A percentile compares a stretch with the other conserved stretches of the same genome.
These are phyloP conservation scores for Hibiscus tridactylites DNA, from an alignment of 345 rosid genomes.

Conservation along the genomic window DNA sequence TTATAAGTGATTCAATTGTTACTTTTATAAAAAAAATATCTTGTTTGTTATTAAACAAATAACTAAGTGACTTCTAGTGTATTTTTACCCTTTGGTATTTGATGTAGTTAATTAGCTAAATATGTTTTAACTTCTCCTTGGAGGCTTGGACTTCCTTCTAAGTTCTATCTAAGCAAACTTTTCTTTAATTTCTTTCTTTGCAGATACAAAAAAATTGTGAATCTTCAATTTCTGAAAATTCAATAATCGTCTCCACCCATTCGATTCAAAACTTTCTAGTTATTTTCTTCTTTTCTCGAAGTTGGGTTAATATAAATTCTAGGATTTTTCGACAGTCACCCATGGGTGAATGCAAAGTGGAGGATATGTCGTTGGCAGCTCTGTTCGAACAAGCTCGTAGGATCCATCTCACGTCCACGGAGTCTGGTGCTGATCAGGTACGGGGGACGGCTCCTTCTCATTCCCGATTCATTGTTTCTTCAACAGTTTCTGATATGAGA, in stretches of 20 bases:
- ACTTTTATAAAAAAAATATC: no score
- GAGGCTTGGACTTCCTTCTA: neutral
- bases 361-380: constrained; percentile 58
- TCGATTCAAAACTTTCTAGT: neutral
- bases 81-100: no score
- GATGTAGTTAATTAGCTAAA: no score
- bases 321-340: constrained; percentile 8
- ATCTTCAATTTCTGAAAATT: neutral
- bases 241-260: neutral
- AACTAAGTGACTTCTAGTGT: no score
- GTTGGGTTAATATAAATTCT: neutral
- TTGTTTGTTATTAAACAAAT: no score
- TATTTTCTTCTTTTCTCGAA: neutral
- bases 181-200: neutral
- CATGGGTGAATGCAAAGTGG: constrained; percentile 44
- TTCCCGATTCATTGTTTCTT: constrained; percentile 8
- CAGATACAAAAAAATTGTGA: neutral
- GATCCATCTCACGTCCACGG: constrained; percentile 51
- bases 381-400: constrained; percentile 73
- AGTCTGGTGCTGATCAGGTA: constrained; percentile 65
- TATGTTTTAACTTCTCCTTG: no score
- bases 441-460: neutral
- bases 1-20: no score
- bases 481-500: neutral
- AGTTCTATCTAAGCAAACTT: neutral